These are phyloP conservation scores for Vitis hybrid DNA, from an alignment of 177 flowering plant species.

Conservation along the genomic window DNA sequence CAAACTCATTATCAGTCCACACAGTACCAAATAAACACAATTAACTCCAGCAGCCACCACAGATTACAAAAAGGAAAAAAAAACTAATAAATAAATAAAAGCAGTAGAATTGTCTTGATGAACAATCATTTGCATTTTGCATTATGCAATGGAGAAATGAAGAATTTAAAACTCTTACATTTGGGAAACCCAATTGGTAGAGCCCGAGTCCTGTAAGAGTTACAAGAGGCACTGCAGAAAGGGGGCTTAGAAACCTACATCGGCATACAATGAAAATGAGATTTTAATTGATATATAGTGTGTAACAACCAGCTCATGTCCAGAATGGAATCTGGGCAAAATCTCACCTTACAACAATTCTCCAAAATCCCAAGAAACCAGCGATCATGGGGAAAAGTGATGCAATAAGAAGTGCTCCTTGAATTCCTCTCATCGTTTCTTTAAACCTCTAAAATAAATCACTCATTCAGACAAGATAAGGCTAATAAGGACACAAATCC, in stretches of 20 bases:
- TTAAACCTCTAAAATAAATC: slow-evolving; percentile 45
- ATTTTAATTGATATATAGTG: neutral
- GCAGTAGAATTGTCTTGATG: neutral
- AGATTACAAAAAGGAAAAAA: too few species aligned
- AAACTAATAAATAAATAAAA: too few species aligned
- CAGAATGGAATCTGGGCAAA: neutral
- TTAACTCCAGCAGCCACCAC: too few species aligned
- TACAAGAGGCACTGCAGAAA: slow-evolving; percentile 71
- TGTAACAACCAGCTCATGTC: neutral
- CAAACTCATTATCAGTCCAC: too few species aligned
- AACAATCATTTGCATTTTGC: neutral
- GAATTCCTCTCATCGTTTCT: slow-evolving; percentile 64
- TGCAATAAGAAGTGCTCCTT: slow-evolving; percentile 67
- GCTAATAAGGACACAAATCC: neutral
- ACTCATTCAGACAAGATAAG: neutral
- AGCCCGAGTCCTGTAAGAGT: slow-evolving; percentile 80
- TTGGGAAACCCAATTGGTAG: slow-evolving; percentile 66
- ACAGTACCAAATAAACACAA: too few species aligned
- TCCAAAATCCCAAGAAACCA: slow-evolving; percentile 71
- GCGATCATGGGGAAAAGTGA: slow-evolving; percentile 48
- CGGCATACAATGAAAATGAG: slow-evolving; percentile 1
- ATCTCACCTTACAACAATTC: slow-evolving; percentile 49
- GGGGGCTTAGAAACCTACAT: slow-evolving; percentile 73
- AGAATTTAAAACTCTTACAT: slow-evolving; percentile 36
- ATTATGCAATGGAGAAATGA: neutral